Conservation (phyloP, 2,329 filamentous ascomycete species). For the Sclerotinia borealis region DNA sequence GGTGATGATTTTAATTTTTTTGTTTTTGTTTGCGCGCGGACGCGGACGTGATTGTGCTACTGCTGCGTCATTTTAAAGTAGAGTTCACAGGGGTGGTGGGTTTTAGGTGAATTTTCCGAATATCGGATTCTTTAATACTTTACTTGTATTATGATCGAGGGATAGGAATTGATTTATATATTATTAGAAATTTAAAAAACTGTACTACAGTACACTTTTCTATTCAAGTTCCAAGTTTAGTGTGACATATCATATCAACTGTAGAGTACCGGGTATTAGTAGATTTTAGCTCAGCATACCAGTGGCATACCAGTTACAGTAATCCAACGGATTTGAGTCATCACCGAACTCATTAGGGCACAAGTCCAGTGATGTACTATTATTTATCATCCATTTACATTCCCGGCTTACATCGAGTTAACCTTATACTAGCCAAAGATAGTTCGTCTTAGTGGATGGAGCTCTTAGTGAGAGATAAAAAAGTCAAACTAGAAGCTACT, state of each 20-base stretch:
- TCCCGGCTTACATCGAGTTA: background rate
- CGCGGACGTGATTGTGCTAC: no score
- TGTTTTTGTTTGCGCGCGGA: background rate
- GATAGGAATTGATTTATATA: no score
- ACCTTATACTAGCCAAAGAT: no score
- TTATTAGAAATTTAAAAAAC: no score
- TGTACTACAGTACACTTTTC: no score
- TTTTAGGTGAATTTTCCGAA: no score
- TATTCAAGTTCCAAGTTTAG: no score
- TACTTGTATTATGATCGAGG: no score
- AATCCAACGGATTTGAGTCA: background rate
- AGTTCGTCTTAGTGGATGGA: background rate
- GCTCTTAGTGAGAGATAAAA: background rate
- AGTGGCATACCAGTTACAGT: no score
- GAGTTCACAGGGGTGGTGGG: background rate
- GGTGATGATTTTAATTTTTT: background rate
- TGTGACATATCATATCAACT: no score
- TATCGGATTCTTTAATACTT: no score
- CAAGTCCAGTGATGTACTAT: background rate
- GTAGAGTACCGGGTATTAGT: no score
- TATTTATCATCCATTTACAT: background rate
- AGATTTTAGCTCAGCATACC: background rate
- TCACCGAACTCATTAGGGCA: background rate
- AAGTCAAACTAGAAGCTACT: background rate
- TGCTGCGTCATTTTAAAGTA: conserved; percentile 2